These are phyloP conservation scores for Fusarium sp. DNA, from an alignment of 2,329 filamentous ascomycete genomes.

Conservation along the genomic window DNA sequence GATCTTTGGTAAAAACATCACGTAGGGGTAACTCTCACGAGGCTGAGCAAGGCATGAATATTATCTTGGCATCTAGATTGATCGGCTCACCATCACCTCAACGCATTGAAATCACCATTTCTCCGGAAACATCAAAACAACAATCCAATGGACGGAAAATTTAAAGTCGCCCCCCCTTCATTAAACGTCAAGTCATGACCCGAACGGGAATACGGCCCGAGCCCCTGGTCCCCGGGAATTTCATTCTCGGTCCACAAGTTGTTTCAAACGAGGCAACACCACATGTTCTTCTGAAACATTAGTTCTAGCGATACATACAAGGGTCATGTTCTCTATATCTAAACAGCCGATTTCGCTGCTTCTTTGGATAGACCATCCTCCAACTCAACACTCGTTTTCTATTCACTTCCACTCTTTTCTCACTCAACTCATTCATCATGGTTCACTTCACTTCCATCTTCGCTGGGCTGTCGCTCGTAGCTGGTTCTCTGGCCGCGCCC, in stretches of 20 bases:
- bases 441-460: conserved; percentile 47
- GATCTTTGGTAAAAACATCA: not conserved
- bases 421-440: conserved; percentile 36
- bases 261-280: conserved; percentile 43
- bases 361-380: conserved; percentile 1
- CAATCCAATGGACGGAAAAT: conserved; percentile 44
- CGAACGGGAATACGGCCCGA: conserved; percentile 20
- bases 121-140: conserved; percentile 29
- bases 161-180: conserved; percentile 35
- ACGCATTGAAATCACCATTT: conserved; percentile 15
- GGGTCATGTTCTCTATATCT: conserved; percentile 4
- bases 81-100: conserved; percentile 10
- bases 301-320: conserved; percentile 16
- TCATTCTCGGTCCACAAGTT: conserved; percentile 6
- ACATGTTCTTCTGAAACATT: conserved; percentile 17
- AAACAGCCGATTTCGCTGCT: not conserved
- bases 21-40: conserved; percentile 3
- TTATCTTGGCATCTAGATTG: conserved; percentile 6
- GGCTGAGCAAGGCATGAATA: conserved; percentile 9
- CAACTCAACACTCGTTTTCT: conserved; percentile 25
- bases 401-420: conserved; percentile 32
- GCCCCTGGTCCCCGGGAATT: not conserved
- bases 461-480: conserved; percentile 45
- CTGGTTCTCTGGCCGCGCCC: conserved; percentile 36
- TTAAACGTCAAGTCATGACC: conserved; percentile 31